These are phyloP conservation scores for Nicotiana tomentosiformis DNA, from an alignment of 257 asterid genomes.

Conservation along the genomic window DNA sequence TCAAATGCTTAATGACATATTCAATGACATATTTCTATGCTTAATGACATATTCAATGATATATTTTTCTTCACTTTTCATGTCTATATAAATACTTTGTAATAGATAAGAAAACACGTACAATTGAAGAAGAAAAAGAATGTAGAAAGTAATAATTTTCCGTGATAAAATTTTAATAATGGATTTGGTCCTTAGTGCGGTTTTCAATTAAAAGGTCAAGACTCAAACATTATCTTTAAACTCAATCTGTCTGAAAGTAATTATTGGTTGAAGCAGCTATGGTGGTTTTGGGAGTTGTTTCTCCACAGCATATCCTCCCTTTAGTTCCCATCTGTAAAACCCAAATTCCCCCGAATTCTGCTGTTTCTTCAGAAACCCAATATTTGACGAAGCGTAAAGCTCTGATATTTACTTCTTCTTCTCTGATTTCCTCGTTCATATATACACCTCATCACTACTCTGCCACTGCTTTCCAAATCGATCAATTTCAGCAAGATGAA, in stretches of 20 bases:
- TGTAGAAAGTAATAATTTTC: too few relatives aligned
- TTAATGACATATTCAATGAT: too few relatives aligned
- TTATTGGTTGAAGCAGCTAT: slow-evolving; percentile 9
- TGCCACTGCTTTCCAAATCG: slow-evolving; percentile 46
- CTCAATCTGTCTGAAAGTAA: background rate
- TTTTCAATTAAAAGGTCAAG: too few relatives aligned
- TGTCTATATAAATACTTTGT: too few relatives aligned
- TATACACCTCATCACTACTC: slow-evolving; percentile 17
- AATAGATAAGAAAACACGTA: too few relatives aligned
- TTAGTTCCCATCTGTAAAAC: slow-evolving; percentile 22
- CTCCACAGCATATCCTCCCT: slow-evolving; percentile 18
- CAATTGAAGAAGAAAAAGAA: too few relatives aligned
- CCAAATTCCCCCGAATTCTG: background rate
- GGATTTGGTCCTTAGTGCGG: too few relatives aligned
- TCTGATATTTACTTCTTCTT: slow-evolving; percentile 45
- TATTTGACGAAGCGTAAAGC: slow-evolving; percentile 41
- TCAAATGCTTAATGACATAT: too few relatives aligned
- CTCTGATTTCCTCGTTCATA: slow-evolving; percentile 39
- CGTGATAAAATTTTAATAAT: too few relatives aligned
- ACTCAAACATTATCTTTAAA: background rate
- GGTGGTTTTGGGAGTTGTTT: slow-evolving; percentile 28
- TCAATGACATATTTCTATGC: too few relatives aligned
- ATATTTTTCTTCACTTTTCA: too few relatives aligned
- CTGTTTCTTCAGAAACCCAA: slow-evolving; percentile 18
- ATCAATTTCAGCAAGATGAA: slow-evolving; percentile 50